phyloP scores from a whole-genome alignment of 148 eudicot genomes.

The Rhododendron mucronatum region DNA sequence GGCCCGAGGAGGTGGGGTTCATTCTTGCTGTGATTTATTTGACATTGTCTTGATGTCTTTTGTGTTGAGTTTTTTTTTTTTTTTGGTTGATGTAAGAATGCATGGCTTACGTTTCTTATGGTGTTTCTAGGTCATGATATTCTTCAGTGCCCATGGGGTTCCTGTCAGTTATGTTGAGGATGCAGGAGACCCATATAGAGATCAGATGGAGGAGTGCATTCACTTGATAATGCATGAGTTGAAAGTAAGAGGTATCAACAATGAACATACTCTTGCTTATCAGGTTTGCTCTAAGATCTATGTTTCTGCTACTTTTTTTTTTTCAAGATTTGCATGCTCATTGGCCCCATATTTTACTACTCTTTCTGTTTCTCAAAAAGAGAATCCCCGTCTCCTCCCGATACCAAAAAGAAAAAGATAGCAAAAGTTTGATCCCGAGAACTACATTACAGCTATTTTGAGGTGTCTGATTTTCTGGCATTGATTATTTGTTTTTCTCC shows the following conservation, averaged over 20 bases:
- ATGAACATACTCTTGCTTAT: conserved; percentile 82
- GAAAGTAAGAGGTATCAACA: conserved; percentile 71
- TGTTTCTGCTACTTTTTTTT: neutral
- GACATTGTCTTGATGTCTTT: conserved; percentile 1
- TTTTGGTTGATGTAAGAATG: neutral
- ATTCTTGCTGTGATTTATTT: conserved; percentile 9
- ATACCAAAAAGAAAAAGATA: neutral
- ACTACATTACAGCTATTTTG: neutral
- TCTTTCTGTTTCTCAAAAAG: neutral
- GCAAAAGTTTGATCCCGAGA: neutral
- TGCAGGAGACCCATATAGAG: conserved; percentile 95
- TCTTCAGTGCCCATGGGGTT: conserved; percentile 99
- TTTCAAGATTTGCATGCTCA: conserved; percentile 3
- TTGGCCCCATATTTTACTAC: neutral
- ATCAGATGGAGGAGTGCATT: conserved; percentile 99
- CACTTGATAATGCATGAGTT: conserved; percentile 84
- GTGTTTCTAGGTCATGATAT: conserved; percentile 72
- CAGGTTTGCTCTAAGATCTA: conserved; percentile 47
- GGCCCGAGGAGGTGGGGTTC: conserved; percentile 66
- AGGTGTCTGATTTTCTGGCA: neutral
- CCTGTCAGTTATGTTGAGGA: conserved; percentile 93
- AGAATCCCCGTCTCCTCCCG: neutral
- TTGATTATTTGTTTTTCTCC: neutral
- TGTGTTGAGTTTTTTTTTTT: neutral
- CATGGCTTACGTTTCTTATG: neutral